Evolutionary conservation across 2,329 filamentous ascomycete species (phyloP), one percentile per base, ranked within the genome.

Genomic region (Paraphaeosphaeria minitans): DNA sequence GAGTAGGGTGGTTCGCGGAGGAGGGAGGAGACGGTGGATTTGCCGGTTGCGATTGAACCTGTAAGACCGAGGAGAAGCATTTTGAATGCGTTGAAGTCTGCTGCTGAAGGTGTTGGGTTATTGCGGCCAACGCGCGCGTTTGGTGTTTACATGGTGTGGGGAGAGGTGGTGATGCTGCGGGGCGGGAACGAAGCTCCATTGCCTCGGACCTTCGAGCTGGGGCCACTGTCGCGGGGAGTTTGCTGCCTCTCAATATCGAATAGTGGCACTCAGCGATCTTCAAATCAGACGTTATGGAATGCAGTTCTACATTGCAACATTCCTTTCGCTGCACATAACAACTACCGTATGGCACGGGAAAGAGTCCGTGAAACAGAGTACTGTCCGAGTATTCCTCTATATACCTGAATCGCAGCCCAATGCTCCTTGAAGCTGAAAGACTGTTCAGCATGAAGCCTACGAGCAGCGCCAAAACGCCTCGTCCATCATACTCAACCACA

Each of bases 51-150:
- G 74, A 99, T 98, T 61, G 93, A 97, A 75, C 95, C 95, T 9
- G 95, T 99, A 27, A 99, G 87, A 57, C 95, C 95, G 69, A 99
- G 93, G 71, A 99, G 88, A 50, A 98, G 86, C 95, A 98, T 98
- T 19, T 42, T 67, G 59, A 49, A n/a, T 39, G 14, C 16, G 55
- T 58, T 14, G 6, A 45, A 42, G 14, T 10, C 13, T 2, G 21
- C 31, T 45, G 31, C 7, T 39, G 7, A 13, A 39, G 37, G 7
- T n/a, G 37, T 39, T 39, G n/a, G 5, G 16, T 7, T 39, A 39
- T 19, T 29, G 50, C 39, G 54, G 12, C 43, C 33, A 16, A n/a
- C 45, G n/a, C 46, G 13, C 19, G 49, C 14, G 21, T 5, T 43
- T 37, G 42, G 16, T 41, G 41, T 46, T 62, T 42, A 60, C 58